Conservation (phyloP, 768 basidiomycete genomes). For the Mrakia hoshinonis region DNA sequence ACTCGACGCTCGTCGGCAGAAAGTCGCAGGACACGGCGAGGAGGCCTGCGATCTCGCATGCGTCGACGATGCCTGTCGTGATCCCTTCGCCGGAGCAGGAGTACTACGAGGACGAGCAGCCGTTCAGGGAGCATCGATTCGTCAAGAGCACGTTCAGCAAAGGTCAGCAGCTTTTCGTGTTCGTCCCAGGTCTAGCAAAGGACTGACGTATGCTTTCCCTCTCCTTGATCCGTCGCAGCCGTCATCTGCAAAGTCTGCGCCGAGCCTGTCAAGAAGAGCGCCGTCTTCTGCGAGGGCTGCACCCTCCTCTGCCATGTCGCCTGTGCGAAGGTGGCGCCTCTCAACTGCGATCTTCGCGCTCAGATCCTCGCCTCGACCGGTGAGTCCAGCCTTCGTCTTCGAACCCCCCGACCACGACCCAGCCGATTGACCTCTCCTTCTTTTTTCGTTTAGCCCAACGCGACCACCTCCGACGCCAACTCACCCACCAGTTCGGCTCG, state of each 20-base stretch:
- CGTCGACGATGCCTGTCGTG: not conserved
- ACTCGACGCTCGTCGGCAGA: not conserved
- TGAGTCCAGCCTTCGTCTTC: not conserved
- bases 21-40: not conserved
- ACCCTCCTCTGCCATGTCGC: slow-evolving; percentile 71
- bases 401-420: not conserved
- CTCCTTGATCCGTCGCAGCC: slow-evolving; percentile 66
- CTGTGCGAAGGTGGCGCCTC: slow-evolving; percentile 62
- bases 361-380: slow-evolving; percentile 47
- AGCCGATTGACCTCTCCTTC: no score
- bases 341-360: slow-evolving; percentile 71
- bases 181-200: not conserved
- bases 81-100: slow-evolving; percentile 29
- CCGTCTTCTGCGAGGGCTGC: slow-evolving; percentile 79
- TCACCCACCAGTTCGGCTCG: not conserved
- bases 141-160: slow-evolving; percentile 89
- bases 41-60: not conserved
- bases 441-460: not conserved
- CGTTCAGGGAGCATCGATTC: slow-evolving; percentile 65
- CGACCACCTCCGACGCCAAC: not conserved
- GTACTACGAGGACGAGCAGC: slow-evolving; percentile 43
- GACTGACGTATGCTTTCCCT: slow-evolving; percentile 14
- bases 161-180: slow-evolving; percentile 49
- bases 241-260: slow-evolving; percentile 80
- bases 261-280: slow-evolving; percentile 69